Conservation (phyloP, 352 stramenopile species). For the Phytophthora cryptogea region DNA sequence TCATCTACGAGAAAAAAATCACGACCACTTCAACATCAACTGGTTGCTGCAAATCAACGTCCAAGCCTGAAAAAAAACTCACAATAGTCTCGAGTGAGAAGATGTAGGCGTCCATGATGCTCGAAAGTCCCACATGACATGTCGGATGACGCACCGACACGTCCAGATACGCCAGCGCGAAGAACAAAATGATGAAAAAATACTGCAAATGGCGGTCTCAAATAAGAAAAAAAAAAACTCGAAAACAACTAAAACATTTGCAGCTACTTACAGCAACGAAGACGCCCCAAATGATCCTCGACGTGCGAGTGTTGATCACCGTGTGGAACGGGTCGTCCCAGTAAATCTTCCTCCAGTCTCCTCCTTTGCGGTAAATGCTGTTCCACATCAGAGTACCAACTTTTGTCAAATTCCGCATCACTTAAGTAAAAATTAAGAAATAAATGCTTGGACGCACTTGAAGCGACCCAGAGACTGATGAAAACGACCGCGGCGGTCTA, state of each 20-base stretch:
- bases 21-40: not conserved
- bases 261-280: constrained; percentile 61
- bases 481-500: constrained; percentile 69
- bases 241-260: not conserved
- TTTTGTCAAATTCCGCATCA: not conserved
- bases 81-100: constrained; percentile 90
- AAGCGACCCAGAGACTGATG: constrained; percentile 72
- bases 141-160: constrained; percentile 60
- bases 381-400: constrained; percentile 11
- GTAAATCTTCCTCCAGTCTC: constrained; percentile 86
- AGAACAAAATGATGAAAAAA: constrained; percentile 80
- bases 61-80: constrained; percentile 21
- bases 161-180: constrained; percentile 75
- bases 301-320: constrained; percentile 86
- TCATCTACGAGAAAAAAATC: constrained; percentile 60
- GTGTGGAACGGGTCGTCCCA: constrained; percentile 88
- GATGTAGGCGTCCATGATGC: constrained; percentile 83
- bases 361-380: constrained; percentile 68
- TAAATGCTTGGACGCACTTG: constrained; percentile 48
- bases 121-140: constrained; percentile 77
- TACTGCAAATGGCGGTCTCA: constrained; percentile 47
- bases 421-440: constrained; percentile 10
- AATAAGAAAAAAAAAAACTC: constrained; percentile 5
- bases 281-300: constrained; percentile 77
- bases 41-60: constrained; percentile 2